Evolutionary conservation across 768 basidiomycete species (phyloP).

Genomic region (Lentinula lateritia): DNA sequence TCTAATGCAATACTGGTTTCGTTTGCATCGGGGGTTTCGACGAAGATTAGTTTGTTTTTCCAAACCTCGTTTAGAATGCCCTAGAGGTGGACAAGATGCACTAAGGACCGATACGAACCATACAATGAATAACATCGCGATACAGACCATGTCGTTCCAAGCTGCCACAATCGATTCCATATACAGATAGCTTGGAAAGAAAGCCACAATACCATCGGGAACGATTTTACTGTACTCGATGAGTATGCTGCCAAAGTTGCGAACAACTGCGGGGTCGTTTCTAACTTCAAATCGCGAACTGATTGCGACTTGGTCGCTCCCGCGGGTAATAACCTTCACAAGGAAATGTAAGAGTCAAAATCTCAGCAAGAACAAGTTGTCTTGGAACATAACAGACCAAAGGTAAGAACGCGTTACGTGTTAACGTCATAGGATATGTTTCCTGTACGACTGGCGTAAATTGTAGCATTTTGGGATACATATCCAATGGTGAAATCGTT

Average conservation of each 20-base stretch:
- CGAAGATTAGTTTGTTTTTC: slow-evolving; percentile 99
- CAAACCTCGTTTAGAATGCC: slow-evolving; percentile 98
- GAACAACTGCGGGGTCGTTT: slow-evolving; percentile 97
- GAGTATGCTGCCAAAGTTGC: slow-evolving; percentile 97
- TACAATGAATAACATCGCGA: slow-evolving; percentile 10
- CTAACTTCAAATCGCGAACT: slow-evolving; percentile 98
- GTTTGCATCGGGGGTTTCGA: slow-evolving; percentile 98
- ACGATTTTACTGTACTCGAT: slow-evolving; percentile 98
- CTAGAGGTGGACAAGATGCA: slow-evolving; percentile 32
- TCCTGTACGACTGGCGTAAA: slow-evolving; percentile 97
- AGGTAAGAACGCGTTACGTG: slow-evolving; percentile 93
- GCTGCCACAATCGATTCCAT: slow-evolving; percentile 99
- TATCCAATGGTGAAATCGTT: slow-evolving; percentile 96
- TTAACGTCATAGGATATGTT: slow-evolving; percentile 96
- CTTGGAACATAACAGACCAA: slow-evolving; percentile 41
- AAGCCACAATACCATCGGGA: slow-evolving; percentile 97
- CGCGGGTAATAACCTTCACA: slow-evolving; percentile 88
- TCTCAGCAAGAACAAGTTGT: neutral
- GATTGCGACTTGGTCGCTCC: slow-evolving; percentile 97
- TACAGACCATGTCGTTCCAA: slow-evolving; percentile 99
- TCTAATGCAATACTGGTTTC: slow-evolving; percentile 97
- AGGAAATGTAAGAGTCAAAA: neutral
- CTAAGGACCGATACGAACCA: neutral
- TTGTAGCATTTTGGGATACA: slow-evolving; percentile 99
- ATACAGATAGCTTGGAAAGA: slow-evolving; percentile 98